Evolutionary conservation across 2,329 filamentous ascomycete species (phyloP).

Genomic region (Aureobasidium namibiae): DNA sequence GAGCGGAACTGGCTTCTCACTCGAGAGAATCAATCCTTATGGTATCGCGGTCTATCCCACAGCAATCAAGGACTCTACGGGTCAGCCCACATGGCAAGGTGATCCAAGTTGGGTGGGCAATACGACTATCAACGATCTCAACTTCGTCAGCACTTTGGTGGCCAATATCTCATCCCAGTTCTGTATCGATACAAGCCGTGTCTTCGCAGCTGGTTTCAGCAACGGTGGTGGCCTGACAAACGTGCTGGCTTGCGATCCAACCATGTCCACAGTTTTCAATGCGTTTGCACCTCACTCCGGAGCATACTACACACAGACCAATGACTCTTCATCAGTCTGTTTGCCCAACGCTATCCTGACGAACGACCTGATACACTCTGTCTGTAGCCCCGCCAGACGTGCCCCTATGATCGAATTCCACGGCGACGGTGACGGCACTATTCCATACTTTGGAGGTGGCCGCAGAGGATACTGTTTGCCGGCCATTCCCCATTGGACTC

Average conservation of each 20-base stretch:
- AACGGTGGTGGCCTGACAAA: constrained; percentile 45
- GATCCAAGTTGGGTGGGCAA: constrained; percentile 32
- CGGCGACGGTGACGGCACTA: constrained; percentile 31
- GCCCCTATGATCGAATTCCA: constrained; percentile 38
- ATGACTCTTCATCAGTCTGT: constrained; percentile 18
- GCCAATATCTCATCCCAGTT: constrained; percentile 28
- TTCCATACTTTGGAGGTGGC: constrained; percentile 31
- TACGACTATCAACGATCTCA: constrained; percentile 31
- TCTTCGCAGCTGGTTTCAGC: constrained; percentile 43
- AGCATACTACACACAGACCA: constrained; percentile 33
- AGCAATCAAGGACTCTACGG: constrained; percentile 21
- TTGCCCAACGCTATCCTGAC: constrained; percentile 17
- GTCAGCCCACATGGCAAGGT: constrained; percentile 28
- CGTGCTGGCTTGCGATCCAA: constrained; percentile 39
- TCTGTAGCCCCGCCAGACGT: constrained; percentile 22
- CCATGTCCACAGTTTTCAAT: constrained; percentile 34
- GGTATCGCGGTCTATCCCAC: constrained; percentile 40
- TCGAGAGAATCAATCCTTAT: constrained; percentile 36
- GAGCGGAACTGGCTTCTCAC: constrained; percentile 37
- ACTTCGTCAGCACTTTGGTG: constrained; percentile 35
- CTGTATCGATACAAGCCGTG: constrained; percentile 37
- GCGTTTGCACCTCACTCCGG: constrained; percentile 42
- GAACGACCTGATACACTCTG: background rate
- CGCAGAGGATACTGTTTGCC: constrained; percentile 23
- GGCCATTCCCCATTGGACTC: constrained; percentile 25